Conservation (phyloP, 768 basidiomycete species). For the Podaxis sp. region DNA sequence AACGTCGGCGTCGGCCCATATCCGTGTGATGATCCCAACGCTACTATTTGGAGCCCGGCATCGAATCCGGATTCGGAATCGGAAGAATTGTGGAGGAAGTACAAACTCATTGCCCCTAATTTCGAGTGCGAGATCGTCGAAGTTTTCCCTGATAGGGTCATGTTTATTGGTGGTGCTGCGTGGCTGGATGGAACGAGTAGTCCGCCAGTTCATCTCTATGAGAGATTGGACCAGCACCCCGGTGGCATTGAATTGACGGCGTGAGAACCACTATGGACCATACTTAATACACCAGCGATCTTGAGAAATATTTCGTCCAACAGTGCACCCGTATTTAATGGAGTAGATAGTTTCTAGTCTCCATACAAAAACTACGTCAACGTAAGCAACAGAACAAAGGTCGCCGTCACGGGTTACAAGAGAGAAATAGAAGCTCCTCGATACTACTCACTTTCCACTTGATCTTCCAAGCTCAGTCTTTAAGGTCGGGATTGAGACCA, state of each 20-base stretch:
- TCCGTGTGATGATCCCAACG: not conserved
- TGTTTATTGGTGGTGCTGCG: constrained; percentile 53
- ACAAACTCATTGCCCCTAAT: constrained; percentile 50
- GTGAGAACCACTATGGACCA: not conserved
- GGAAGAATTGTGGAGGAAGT: constrained; percentile 46
- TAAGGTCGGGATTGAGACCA: too few relatives aligned
- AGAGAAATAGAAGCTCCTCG: too few relatives aligned
- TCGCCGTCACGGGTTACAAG: too few relatives aligned
- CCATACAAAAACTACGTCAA: too few relatives aligned
- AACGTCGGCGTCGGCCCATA: constrained; percentile 43
- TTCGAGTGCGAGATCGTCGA: constrained; percentile 68
- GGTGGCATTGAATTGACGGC: not conserved
- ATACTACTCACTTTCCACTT: too few relatives aligned
- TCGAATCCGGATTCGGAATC: not conserved
- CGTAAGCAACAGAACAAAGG: too few relatives aligned
- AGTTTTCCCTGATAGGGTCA: constrained; percentile 61
- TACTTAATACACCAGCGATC: too few relatives aligned
- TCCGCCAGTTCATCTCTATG: not conserved
- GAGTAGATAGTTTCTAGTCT: too few relatives aligned
- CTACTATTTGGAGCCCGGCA: not conserved
- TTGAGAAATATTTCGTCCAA: too few relatives aligned
- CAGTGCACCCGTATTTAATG: too few relatives aligned
- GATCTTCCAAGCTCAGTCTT: too few relatives aligned
- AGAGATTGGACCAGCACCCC: not conserved
- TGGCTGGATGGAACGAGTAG: constrained; percentile 40